Evolutionary conservation across 2,329 filamentous ascomycete genomes (phyloP).

Genomic region (Colletotrichum scovillei): DNA sequence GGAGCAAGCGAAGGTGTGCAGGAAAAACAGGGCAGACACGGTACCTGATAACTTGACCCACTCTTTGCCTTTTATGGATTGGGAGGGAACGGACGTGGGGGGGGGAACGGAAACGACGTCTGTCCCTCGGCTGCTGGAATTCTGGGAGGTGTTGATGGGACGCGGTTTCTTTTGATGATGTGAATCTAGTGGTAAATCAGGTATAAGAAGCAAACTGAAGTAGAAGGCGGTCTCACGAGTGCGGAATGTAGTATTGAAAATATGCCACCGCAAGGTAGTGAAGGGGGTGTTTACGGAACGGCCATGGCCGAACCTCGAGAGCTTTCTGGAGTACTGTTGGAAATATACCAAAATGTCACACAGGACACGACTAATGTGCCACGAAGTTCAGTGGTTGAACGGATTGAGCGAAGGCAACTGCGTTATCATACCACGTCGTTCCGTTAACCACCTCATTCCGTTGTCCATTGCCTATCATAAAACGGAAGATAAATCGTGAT

Average conservation of each 20-base stretch:
- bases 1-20: neutral
- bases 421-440: neutral
- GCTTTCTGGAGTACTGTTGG: no score
- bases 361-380: no score
- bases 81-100: neutral
- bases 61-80: slow-evolving; percentile 8
- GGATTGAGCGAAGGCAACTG: neutral
- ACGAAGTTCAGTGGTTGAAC: no score
- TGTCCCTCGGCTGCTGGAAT: neutral
- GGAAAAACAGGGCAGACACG: neutral
- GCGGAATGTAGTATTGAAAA: no score
- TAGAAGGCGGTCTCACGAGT: neutral
- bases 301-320: no score
- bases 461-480: neutral
- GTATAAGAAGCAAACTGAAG: neutral
- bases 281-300: no score
- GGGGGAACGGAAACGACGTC: neutral
- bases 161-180: slow-evolving; percentile 7
- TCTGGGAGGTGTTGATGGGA: neutral
- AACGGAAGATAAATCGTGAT: neutral
- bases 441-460: neutral
- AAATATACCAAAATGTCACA: no score
- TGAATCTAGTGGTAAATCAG: neutral
- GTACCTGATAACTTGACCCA: neutral
- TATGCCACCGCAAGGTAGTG: no score